These are phyloP conservation scores for Xenoacremonium recifei DNA, from an alignment of 2,329 filamentous ascomycete species.

Conservation along the genomic window DNA sequence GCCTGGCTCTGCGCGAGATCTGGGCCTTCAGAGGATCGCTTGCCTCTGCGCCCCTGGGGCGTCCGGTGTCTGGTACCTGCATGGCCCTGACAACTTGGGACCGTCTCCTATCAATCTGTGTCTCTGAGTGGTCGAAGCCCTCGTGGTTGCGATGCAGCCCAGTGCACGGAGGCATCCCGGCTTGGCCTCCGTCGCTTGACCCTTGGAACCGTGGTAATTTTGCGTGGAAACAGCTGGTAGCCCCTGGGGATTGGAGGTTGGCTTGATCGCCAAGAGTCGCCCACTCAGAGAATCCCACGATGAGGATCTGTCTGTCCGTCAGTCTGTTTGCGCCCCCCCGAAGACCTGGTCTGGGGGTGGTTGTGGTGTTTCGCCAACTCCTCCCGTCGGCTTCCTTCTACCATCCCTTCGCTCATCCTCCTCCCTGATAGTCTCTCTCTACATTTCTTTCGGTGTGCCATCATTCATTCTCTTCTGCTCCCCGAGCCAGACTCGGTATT, in stretches of 20 bases:
- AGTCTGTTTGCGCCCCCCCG: neutral
- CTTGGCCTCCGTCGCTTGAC: conserved; percentile 21
- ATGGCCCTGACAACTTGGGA: neutral
- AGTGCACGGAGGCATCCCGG: conserved; percentile 9
- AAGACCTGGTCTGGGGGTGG: conserved; percentile 6
- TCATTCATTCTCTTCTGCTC: conserved; percentile 15
- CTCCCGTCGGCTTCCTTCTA: conserved; percentile 4
- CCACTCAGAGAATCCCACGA: neutral
- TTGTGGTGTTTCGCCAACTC: conserved; percentile 10
- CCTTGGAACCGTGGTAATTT: conserved; percentile 29
- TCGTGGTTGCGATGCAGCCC: conserved; percentile 7
- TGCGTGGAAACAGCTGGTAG: conserved; percentile 17
- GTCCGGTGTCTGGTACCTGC: conserved; percentile 13
- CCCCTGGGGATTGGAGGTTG: too few species aligned
- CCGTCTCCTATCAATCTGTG: neutral
- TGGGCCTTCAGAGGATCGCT: conserved; percentile 12
- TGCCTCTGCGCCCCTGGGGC: conserved; percentile 14
- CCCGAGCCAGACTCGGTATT: conserved; percentile 22
- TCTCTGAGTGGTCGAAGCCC: neutral
- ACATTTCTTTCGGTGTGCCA: conserved; percentile 6
- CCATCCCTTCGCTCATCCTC: conserved; percentile 19
- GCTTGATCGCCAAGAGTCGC: conserved; percentile 15
- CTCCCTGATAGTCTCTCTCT: conserved; percentile 2
- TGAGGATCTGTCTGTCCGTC: conserved; percentile 10
- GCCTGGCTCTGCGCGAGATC: conserved; percentile 12